Evolutionary conservation across 768 basidiomycete species (phyloP), one percentile per base, ranked within the genome.

Genomic region (Boletellus emodensis): DNA sequence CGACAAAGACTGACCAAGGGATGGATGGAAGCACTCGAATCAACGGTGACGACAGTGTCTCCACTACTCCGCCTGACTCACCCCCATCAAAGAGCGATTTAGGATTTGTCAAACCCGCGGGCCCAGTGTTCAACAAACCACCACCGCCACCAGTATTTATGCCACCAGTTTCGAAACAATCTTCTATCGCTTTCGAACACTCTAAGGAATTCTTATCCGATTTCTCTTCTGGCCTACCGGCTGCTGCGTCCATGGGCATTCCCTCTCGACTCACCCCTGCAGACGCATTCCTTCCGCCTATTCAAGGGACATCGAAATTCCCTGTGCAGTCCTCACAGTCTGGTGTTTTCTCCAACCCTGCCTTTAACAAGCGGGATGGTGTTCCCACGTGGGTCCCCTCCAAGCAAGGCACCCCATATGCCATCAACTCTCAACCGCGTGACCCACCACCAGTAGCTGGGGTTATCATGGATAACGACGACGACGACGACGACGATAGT

Each of bases 401-500:
- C 4, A 80, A 79, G 3, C 85, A 88, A 62, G 83, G 84, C 20
- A 81, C 79, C 0, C 77, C 78, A 35, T 75, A 75, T 48, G 76
- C 75, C 4, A 63, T 65, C 37, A 67, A 65, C 14, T 72, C 69
- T 6, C 75, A 78, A 58, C 62, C 69, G 4, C 61, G 57, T 20
- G 34, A 51, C 8, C 40, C 24, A 20, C 49, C 20, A 26, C 42
- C 24, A 15, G n/a, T 35, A 18, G 14, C 18, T n/a, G 43, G 20
- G 8, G 40, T 24, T 28, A 32, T 38, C 9, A 10, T 36, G 17
- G 64, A 65, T 13, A 81, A 83, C 40, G 83, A 84, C 48, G 73
- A 73, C 20, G 86, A 88, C 55, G 86, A 88, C 55, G 60, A 62
- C 45, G 76, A 77, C 10, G 86, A 89, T 59, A 88, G 87, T 61